Base-by-base conservation (phyloP, 495 filamentous ascomycete species). In the Neurospora sp. region DNA sequence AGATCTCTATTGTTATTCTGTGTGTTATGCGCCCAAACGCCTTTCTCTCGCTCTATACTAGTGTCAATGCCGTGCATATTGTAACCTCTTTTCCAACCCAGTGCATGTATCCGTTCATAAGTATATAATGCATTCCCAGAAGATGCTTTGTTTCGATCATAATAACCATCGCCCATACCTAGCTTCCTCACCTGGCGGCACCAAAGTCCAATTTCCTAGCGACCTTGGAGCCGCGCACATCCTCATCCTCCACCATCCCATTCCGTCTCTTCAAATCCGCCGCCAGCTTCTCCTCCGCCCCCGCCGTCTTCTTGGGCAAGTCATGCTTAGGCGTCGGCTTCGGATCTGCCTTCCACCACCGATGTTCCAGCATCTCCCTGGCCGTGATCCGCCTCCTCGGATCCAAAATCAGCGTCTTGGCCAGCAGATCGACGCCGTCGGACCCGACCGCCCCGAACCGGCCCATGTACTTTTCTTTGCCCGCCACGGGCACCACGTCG, bases 141-240 rank as follows among this genome's bases (percentile, higher is more conserved):
- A 66, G 5, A 35, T 35, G 53, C 53, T 61, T 61, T 18, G 35
- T 35, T 35, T 7, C 35, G 41, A 6, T 6, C 11, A 14, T 14
- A 11, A 11, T 27, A 53, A 27, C 3, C 18, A n/a, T 20, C 27
- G 7, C 53, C 53, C 53, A 16, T 11, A 40, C 40, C 40, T 16
- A 16, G 14, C 53, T 5, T 11, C 31, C 20, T 69, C 83, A 89
- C 82, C 85, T 89, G 77, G 83, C 81, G 18, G 81, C 84, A 5
- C 88, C 87, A 85, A 98, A 99, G 81, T 98, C 91, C 76, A 99
- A 81, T 80, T 92, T 96, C 75, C 94, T 87, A 40, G 96, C 94
- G 37, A 97, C 92, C 77, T 92, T 93, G 46, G 75, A 88, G 80
- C 81, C 86, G 84, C 77, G 88, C 4, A 53, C 31, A 3, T 71